Conservation (phyloP, 805 yeast genomes). For the Candida manassasensis region DNA sequence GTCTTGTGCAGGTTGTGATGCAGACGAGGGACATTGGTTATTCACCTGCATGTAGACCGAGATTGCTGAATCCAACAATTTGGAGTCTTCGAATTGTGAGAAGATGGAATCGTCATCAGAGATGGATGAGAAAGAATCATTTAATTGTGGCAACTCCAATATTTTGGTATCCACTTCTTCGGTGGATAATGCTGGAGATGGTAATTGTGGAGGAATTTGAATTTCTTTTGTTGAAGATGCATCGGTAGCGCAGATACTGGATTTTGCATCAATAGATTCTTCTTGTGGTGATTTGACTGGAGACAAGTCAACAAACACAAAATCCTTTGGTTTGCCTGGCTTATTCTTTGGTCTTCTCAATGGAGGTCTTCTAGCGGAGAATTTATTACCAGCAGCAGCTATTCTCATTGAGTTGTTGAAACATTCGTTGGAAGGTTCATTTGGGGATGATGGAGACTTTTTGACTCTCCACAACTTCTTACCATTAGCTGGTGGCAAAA, state of each 20-base stretch:
- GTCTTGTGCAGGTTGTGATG: conserved; percentile 1
- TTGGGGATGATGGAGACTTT: conserved; percentile 16
- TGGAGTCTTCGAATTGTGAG: conserved; percentile 10
- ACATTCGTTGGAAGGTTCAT: conserved; percentile 23
- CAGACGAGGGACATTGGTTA: background rate
- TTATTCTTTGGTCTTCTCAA: conserved; percentile 40
- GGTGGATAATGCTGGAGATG: conserved; percentile 12
- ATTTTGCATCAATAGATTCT: background rate
- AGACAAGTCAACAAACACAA: conserved; percentile 42
- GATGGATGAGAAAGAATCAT: conserved; percentile 14
- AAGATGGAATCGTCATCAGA: conserved; percentile 19
- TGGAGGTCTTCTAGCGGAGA: conserved; percentile 34
- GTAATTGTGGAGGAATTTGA: conserved; percentile 15
- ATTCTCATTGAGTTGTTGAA: conserved; percentile 40
- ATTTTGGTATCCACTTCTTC: conserved; percentile 8
- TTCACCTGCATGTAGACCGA: conserved; percentile 11
- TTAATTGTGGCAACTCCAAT: conserved; percentile 13
- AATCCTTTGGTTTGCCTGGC: conserved; percentile 43
- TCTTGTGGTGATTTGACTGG: conserved; percentile 31
- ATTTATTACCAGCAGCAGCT: conserved; percentile 35
- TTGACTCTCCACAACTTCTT: conserved; percentile 43
- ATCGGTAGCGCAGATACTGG: background rate
- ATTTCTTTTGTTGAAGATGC: conserved; percentile 1
- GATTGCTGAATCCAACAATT: conserved; percentile 7
- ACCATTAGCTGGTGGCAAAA: conserved; percentile 42